Percentiles rank a stretch among this genome's conserved stretches.
Evolutionary conservation across 23 red algal genomes (phyloP).

Genomic region (Gracilaria domingensis): DNA sequence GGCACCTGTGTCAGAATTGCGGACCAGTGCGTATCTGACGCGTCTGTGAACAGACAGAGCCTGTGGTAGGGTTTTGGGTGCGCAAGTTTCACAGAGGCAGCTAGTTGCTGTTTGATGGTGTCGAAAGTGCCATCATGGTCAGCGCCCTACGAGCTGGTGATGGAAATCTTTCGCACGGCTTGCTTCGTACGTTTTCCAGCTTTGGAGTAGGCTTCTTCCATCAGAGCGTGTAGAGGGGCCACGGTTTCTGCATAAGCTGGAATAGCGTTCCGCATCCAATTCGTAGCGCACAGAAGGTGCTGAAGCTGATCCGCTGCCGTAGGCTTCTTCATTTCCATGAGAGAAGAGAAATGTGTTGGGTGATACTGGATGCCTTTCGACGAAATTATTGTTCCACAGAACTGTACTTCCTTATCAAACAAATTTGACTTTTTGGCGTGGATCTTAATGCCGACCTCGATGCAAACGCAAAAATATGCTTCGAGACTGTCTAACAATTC

Average conservation of each 20-base stretch:
- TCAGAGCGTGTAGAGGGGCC: constrained; percentile 26
- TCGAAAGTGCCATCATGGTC: constrained; percentile 15
- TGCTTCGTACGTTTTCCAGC: constrained; percentile 36
- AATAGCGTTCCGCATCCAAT: constrained; percentile 47
- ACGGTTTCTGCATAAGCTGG: neutral
- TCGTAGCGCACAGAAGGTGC: constrained; percentile 45
- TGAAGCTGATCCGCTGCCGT: neutral
- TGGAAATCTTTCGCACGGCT: neutral
- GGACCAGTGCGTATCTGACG: constrained; percentile 37
- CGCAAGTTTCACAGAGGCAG: constrained; percentile 7
- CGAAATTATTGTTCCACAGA: constrained; percentile 31
- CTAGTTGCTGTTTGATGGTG: constrained; percentile 13
- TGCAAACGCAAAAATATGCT: neutral
- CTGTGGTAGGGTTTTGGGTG: neutral
- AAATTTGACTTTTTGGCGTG: constrained; percentile 26
- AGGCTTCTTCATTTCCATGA: constrained; percentile 29
- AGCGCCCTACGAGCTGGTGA: constrained; percentile 4
- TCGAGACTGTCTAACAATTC: constrained; percentile 1
- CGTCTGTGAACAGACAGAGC: constrained; percentile 47
- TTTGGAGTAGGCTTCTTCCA: neutral
- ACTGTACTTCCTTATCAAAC: constrained; percentile 4
- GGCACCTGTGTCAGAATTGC: constrained; percentile 44
- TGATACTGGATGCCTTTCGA: constrained; percentile 14
- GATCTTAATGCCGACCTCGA: constrained; percentile 5
- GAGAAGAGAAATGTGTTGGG: constrained; percentile 25